Percentiles rank a stretch among this genome's conserved stretches.
Evolutionary conservation across 2,329 filamentous ascomycete genomes (phyloP).

Genomic region (Trichoderma simmonsii): DNA sequence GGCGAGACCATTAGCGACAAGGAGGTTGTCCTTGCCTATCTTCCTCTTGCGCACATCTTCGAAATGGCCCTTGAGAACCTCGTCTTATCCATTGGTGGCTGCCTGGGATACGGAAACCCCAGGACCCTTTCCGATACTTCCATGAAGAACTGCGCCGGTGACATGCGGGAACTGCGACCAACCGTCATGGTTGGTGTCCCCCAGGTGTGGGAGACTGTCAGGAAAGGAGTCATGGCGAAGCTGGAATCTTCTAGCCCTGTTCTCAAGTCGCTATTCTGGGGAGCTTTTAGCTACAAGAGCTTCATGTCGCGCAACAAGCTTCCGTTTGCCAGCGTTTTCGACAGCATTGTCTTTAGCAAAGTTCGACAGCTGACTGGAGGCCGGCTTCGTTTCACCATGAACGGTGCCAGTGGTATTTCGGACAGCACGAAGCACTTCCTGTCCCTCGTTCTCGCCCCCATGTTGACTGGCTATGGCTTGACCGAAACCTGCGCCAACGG

Average conservation of each 20-base stretch:
- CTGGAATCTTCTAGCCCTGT: constrained; percentile 70
- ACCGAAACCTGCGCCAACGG: constrained; percentile 90
- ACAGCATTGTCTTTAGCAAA: constrained; percentile 85
- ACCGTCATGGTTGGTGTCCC: constrained; percentile 92
- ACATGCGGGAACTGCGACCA: constrained; percentile 87
- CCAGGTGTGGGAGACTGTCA: constrained; percentile 94
- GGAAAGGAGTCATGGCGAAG: constrained; percentile 85
- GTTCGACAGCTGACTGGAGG: constrained; percentile 89
- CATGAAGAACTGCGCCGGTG: constrained; percentile 85
- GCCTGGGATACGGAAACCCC: constrained; percentile 88
- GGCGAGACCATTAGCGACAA: constrained; percentile 72
- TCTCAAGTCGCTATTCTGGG: constrained; percentile 74
- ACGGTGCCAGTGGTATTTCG: constrained; percentile 87
- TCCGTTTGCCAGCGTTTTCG: constrained; percentile 67
- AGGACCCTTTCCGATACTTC: constrained; percentile 83
- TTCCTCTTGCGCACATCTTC: constrained; percentile 92
- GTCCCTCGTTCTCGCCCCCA: constrained; percentile 86
- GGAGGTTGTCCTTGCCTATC: constrained; percentile 82
- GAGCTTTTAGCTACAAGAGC: constrained; percentile 57
- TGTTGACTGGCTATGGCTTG: constrained; percentile 91
- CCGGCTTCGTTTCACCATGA: constrained; percentile 83
- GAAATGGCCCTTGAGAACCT: constrained; percentile 96
- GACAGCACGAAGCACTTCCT: constrained; percentile 87
- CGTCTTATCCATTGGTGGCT: constrained; percentile 83
- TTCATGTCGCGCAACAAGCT: constrained; percentile 57